Evolutionary conservation across 148 eudicot species (phyloP).

Genomic region (Nyssa sinensis): DNA sequence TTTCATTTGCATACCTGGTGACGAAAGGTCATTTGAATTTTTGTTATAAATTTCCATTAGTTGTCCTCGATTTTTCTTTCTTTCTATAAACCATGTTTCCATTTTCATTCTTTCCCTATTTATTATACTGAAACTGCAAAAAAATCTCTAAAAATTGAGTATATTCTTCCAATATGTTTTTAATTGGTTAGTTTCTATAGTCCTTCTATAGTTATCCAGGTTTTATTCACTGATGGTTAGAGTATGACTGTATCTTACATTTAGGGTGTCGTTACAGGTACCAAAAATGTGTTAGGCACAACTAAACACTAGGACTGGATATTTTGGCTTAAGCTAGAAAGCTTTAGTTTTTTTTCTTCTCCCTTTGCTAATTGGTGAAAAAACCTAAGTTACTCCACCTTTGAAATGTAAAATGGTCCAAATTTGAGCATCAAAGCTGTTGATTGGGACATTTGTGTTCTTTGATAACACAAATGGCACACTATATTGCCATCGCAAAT

Average conservation of each 20-base stretch:
- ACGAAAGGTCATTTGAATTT: constrained; percentile 11
- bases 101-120: not conserved
- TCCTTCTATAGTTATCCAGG: not conserved
- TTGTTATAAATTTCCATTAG: constrained; percentile 7
- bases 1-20: not conserved
- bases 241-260: not conserved
- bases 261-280: not conserved
- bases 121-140: not conserved
- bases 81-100: not conserved
- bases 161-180: constrained; percentile 1
- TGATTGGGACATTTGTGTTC: not conserved
- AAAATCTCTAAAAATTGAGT: not conserved
- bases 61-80: constrained; percentile 6
- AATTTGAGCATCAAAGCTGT: not conserved
- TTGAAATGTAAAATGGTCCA: not conserved
- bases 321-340: not conserved
- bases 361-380: too few relatives aligned
- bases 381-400: too few relatives aligned
- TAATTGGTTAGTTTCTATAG: not conserved
- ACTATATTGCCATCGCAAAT: not conserved
- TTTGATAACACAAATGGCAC: too few relatives aligned
- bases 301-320: not conserved
- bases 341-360: not conserved
- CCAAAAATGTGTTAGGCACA: not conserved
- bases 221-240: not conserved